Evolutionary conservation across 345 rosid genomes (phyloP), one percentile per base, ranked within the genome.

Genomic region (Chamaenerion angustifolium): DNA sequence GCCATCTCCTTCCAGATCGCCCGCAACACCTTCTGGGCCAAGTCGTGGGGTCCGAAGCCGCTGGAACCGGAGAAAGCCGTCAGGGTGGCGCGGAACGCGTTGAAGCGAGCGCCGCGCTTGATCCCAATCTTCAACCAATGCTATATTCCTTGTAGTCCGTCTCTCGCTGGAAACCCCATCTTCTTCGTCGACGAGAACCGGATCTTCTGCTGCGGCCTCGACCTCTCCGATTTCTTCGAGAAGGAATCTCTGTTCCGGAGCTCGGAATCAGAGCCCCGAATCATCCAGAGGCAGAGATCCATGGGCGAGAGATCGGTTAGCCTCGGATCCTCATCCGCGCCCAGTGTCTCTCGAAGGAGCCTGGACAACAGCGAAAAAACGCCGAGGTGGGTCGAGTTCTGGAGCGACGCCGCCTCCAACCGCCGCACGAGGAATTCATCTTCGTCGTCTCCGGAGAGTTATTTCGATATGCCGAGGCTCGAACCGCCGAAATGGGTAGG

Each of bases 341-440:
- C 74, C 0, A 75, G 75, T 58, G 74, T 73, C 31, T 69, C 80
- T 0, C 65, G 95, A 43, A 65, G 80, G 59, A 83, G 94, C 43
- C 58, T 86, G 52, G 64, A 60, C 46, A 42, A 51, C 68, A 88
- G 84, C 58, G 58, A 78, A 11, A 64, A 79, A 43, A 69, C 81
- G 10, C 93, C 96, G n/a, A 76, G 96, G 70, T 92, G 98, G 98
- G 88, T 92, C 1, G 98, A 92, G 79, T 92, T 92, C 68, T 92
- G 98, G 98, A 92, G 93, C 65, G 89, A 92, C 51, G 89, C 87
- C 0, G 89, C 89, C 14, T 47, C 74, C 4, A 87, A 87, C 64
- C 78, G 85, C 27, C 76, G 85, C 52, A 67, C 81, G 68, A 74
- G 88, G 56, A 76, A 69, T 57, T 49, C 62, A 18, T 59, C 81